These are phyloP conservation scores for Casuarina cunninghamiana DNA, from an alignment of 306 rosid genomes.

Conservation along the genomic window DNA sequence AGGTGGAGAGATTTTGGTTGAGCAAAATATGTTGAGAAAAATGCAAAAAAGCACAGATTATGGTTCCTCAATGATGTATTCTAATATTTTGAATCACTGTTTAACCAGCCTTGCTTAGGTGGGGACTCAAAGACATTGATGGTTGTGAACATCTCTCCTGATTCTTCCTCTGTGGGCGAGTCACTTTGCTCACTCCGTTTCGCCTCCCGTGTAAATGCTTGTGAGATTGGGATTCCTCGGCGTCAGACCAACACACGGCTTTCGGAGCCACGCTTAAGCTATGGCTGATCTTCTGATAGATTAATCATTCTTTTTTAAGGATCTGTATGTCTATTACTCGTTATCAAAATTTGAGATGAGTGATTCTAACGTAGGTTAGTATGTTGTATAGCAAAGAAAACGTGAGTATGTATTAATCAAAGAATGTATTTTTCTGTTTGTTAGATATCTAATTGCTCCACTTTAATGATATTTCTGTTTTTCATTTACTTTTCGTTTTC, in stretches of 20 bases:
- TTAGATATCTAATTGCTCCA: not conserved
- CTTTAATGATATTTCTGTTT: not conserved
- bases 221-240: conserved; percentile 94
- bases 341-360: conserved; percentile 35
- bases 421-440: conserved; percentile 6
- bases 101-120: conserved; percentile 90
- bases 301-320: conserved; percentile 27
- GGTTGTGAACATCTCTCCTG: conserved; percentile 93
- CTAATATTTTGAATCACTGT: conserved; percentile 26
- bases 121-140: conserved; percentile 93
- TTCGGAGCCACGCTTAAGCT: conserved; percentile 66
- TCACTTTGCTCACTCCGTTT: conserved; percentile 95
- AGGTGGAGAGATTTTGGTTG: not conserved
- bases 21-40: not conserved
- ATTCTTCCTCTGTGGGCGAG: conserved; percentile 67
- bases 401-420: conserved; percentile 24
- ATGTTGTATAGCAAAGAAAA: conserved; percentile 60
- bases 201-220: conserved; percentile 91
- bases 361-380: conserved; percentile 64
- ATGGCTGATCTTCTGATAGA: conserved; percentile 41
- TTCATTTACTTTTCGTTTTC: no score
- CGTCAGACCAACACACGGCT: conserved; percentile 64
- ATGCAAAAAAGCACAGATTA: not conserved
- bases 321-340: conserved; percentile 25
- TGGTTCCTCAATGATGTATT: not conserved